Evolutionary conservation across 495 filamentous ascomycete species (phyloP), one percentile per base, ranked within the genome.

Genomic region (Talaromyces stipitatus): DNA sequence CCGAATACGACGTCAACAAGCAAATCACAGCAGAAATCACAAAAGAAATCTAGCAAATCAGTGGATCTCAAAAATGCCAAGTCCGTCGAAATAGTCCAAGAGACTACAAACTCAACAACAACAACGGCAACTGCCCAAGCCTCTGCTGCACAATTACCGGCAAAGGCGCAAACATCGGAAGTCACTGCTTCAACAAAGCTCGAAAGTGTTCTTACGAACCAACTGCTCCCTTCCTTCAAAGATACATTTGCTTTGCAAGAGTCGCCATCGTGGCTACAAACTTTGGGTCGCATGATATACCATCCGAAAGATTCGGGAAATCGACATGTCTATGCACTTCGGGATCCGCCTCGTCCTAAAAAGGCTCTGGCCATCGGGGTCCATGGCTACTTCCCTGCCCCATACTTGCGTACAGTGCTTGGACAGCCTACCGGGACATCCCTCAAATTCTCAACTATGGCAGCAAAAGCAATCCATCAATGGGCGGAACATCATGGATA

Each of bases 361-460:
- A 88, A 83, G 60, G 92, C 92, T 22, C 72, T 98, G 10, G 91
- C 91, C 7, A 95, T 98, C 59, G 94, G 94, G 22, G 85, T 98
- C 16, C 94, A 98, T 71, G 94, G 94, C 4, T 91, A 91, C 58
- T 96, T 96, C 61, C 94, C 94, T 4, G 90, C 91, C 20, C 81
- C 86, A 0, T 78, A 94, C 36, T 78, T 98, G 27, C 85, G 92
- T 11, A 87, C 84, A 23, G 85, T 98, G 24, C 82, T 97, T 5
- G 94, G 94, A 2, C 95, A 97, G 60, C 94, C 94, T 0, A 97
- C 91, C 5, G 94, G 94, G 4, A 98, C 94, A 5, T 96, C 92
- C 2, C 85, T 96, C 57, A 85, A 89, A 41, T 98, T 98, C 66
- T 91, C 92, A 10, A 94, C 88, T 59, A 85, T 89, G 68, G 90